Evolutionary conservation across 345 rosid genomes (phyloP).

Genomic region (Toxicodendron radicans): DNA sequence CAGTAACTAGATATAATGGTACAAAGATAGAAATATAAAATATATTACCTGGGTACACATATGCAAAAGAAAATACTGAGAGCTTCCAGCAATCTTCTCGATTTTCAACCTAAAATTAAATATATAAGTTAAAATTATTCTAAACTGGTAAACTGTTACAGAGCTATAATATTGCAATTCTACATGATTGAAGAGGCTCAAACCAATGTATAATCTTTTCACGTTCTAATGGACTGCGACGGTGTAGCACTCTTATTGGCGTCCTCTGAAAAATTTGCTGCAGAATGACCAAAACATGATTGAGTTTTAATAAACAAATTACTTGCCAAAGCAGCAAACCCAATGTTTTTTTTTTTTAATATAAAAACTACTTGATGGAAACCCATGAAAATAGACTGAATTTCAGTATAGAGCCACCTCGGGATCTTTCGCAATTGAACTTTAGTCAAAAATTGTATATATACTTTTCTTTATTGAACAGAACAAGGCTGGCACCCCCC

Average conservation of each 20-base stretch:
- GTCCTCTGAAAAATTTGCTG: constrained; percentile 84
- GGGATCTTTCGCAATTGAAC: background rate
- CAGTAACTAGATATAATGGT: background rate
- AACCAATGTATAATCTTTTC: constrained; percentile 83
- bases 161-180: background rate
- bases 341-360: background rate
- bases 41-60: constrained; percentile 80
- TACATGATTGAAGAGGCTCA: constrained; percentile 19
- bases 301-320: background rate
- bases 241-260: constrained; percentile 93
- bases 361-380: background rate
- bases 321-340: background rate
- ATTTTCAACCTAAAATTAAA: constrained; percentile 72
- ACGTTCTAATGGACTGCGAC: constrained; percentile 92
- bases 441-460: background rate
- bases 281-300: background rate
- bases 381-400: background rate
- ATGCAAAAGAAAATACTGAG: constrained; percentile 84
- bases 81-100: constrained; percentile 67
- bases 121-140: too few species aligned
- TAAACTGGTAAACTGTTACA: background rate
- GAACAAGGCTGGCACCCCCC: too few species aligned
- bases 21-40: background rate
- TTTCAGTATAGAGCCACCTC: too few species aligned
- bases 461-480: too few species aligned